Base-by-base conservation (phyloP, 2,329 filamentous ascomycete species). In the Xylariaceae sp. region DNA sequence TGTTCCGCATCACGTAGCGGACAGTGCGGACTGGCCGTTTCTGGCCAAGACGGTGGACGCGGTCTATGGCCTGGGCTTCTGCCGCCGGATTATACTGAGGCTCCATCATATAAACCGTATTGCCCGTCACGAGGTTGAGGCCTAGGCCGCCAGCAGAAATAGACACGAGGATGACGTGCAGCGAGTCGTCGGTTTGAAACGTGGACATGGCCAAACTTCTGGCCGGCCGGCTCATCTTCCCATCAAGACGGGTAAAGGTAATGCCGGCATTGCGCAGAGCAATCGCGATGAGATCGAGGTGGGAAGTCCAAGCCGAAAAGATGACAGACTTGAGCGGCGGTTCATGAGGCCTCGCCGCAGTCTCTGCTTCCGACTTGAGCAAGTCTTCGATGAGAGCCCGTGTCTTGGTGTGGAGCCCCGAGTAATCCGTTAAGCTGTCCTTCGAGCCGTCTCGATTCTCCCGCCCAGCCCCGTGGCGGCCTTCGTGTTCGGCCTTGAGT, bases 1-100 rank as follows among this genome's bases (percentile, higher is more conserved):
- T 95, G 44, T 79, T 71, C 16, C 76, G 72, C 88, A 97, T 97
- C 53, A 97, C 83, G 61, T 87, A 97, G 26, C 89, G 79, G 26
- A 86, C 81, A 2, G 88, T 94, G n/a, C 76, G 76, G 0, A 98
- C 92, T 9, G 82, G 77, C n/a, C 92, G 74, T 53, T 78, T 92
- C 68, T 98, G 92, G 0, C 92, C 89, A 2, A 96, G 70, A 13
- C 89, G 81, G 60, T 95, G 89, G 5, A 98, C 87, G 19, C 92
- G 86, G 59, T 97, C 92, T 6, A 97, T 76, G 2, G 92, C 92
- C 64, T 98, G 92, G 4, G 88, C 86, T 62, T 98, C 90, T 0
- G 89, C 88, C 0, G 88, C 89, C 0, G 92, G 92, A 56, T 98
- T 98, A 68, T 90, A 98, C 58, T 96, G 89, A 4, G 92, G 92